Evolutionary conservation across 371 early-diverging fungal species (phyloP).

Genomic region (Mortierella sp.): DNA sequence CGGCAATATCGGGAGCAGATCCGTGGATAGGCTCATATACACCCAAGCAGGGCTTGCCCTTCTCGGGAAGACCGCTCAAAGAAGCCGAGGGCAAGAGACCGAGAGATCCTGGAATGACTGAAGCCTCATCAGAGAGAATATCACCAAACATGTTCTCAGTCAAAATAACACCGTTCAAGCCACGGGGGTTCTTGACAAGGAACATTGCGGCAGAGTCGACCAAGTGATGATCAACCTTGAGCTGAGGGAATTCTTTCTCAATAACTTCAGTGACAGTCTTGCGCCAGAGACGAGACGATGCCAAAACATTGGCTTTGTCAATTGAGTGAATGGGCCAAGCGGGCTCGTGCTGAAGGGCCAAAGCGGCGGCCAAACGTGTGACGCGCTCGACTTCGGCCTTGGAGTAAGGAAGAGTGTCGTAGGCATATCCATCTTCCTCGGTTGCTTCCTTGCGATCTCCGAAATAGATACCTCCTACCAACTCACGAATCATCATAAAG

Average conservation of each 20-base stretch:
- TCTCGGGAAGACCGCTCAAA: slow-evolving; percentile 86
- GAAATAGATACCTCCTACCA: slow-evolving; percentile 98
- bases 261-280: slow-evolving; percentile 90
- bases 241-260: slow-evolving; percentile 86
- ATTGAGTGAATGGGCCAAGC: slow-evolving; percentile 91
- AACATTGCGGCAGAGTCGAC: slow-evolving; percentile 98
- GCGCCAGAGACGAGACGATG: slow-evolving; percentile 97
- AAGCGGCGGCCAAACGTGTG: slow-evolving; percentile 90
- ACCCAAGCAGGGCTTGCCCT: slow-evolving; percentile 81
- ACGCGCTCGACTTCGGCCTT: slow-evolving; percentile 92
- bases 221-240: slow-evolving; percentile 87
- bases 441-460: slow-evolving; percentile 87
- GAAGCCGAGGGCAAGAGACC: slow-evolving; percentile 95
- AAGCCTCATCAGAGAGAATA: slow-evolving; percentile 95
- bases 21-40: slow-evolving; percentile 99
- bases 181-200: slow-evolving; percentile 91
- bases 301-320: slow-evolving; percentile 98
- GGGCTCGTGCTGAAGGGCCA: slow-evolving; percentile 84
- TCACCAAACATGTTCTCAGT: slow-evolving; percentile 99
- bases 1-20: slow-evolving; percentile 98
- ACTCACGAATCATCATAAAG: slow-evolving; percentile 93
- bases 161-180: slow-evolving; percentile 93
- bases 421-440: slow-evolving; percentile 83
- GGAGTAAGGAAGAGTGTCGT: slow-evolving; percentile 93
- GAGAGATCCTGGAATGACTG: slow-evolving; percentile 94